phyloP scores from a whole-genome alignment of 2,329 filamentous ascomycete genomes.

The Sphaerulina musiva region DNA sequence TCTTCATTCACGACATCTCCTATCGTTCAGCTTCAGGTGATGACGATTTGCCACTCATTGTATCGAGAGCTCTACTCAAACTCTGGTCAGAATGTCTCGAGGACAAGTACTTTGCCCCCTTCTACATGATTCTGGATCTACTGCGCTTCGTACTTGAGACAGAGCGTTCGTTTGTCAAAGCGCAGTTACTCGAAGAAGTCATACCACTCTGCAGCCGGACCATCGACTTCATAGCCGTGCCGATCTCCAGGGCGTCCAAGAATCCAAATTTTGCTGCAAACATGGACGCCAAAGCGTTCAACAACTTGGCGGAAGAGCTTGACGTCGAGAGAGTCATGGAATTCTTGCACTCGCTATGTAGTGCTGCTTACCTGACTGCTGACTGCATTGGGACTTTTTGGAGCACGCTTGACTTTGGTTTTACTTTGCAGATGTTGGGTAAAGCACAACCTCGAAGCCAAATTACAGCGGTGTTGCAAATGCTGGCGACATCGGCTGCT shows the following conservation, averaged over 20 bases:
- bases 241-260: slow-evolving; percentile 36
- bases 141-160: slow-evolving; percentile 58
- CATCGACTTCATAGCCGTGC: slow-evolving; percentile 51
- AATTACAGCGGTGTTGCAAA: slow-evolving; percentile 57
- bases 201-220: slow-evolving; percentile 41
- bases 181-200: slow-evolving; percentile 53
- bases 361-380: slow-evolving; percentile 46
- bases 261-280: slow-evolving; percentile 26
- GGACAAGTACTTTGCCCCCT: slow-evolving; percentile 57
- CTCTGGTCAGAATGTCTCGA: slow-evolving; percentile 63
- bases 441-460: slow-evolving; percentile 59
- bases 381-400: slow-evolving; percentile 53
- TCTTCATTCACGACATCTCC: slow-evolving; percentile 62
- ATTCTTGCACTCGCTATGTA: slow-evolving; percentile 55
- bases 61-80: slow-evolving; percentile 57
- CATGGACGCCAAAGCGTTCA: slow-evolving; percentile 29
- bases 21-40: slow-evolving; percentile 45
- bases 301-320: slow-evolving; percentile 52
- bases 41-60: slow-evolving; percentile 54
- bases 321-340: slow-evolving; percentile 58
- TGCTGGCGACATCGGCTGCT: slow-evolving; percentile 62
- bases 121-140: slow-evolving; percentile 60
- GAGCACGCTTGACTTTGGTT: slow-evolving; percentile 59
- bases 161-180: slow-evolving; percentile 54
- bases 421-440: slow-evolving; percentile 61